Evolutionary conservation across 768 basidiomycete genomes (phyloP), one percentile per base, ranked within the genome.

Genomic region (Mycena capillaripes): DNA sequence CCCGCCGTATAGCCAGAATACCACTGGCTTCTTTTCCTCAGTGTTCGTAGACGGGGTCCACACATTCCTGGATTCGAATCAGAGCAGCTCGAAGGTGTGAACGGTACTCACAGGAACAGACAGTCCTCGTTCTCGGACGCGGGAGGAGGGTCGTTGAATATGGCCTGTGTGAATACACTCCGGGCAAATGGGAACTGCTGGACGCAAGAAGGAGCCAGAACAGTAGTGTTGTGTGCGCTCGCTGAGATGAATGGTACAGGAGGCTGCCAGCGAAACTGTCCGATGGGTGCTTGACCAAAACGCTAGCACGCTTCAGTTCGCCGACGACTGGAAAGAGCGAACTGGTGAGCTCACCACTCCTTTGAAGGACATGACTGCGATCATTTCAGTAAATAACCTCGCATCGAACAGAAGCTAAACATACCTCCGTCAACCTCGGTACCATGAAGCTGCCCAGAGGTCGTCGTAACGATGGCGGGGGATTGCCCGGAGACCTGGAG

Each of bases 141-240:
- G 11, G 71, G 66, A 56, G 66, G 72, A 8, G 72, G 72, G 29
- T 69, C 36, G n/a, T 73, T 73, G 62, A 69, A 73, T 30, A 73
- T 11, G 25, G 32, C 63, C 32, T 69, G 55, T 21, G 38, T 53
- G 19, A 70, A 40, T 27, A 40, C 68, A 38, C 60, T 16, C n/a
- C 21, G 46, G 9, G 59, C 46, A n/a, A 64, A 61, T 16, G 62
- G 25, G 56, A 73, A 69, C 30, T 73, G 72, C 58, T 73, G 72
- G 3, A 73, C 11, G 62, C 72, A 73, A 3, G 68, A 30, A 30
- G 72, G 72, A 57, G 27, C 56, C 19, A 73, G 46, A 23, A 40
- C 32, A 11, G 72, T 73, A 40, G 68, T 57, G 40, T 65, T 73
- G 25, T 69, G 67, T 25, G 61, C 1, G 4, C 42, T 27, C 12